phyloP scores from a whole-genome alignment of 257 asterid genomes.

The Lantana camara region DNA sequence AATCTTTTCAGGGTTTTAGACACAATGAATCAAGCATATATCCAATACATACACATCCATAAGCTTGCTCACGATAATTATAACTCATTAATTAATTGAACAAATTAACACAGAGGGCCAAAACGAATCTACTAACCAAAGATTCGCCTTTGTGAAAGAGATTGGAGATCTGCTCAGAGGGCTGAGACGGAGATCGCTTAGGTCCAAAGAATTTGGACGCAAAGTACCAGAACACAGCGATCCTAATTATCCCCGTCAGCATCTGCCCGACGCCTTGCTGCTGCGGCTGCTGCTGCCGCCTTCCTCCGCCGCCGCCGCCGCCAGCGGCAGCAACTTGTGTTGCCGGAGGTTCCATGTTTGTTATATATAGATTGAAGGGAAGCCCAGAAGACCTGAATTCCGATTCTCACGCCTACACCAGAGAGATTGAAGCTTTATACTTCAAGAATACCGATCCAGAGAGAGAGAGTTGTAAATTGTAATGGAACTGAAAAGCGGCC shows the following conservation, averaged over 20 bases:
- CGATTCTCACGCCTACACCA: slow-evolving; percentile 18
- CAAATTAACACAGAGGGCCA: background rate
- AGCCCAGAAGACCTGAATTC: background rate
- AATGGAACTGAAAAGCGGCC: slow-evolving; percentile 30
- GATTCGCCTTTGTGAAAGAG: slow-evolving; percentile 81
- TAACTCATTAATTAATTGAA: background rate
- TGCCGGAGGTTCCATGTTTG: slow-evolving; percentile 65
- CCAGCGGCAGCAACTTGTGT: slow-evolving; percentile 38
- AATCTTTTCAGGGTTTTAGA: background rate
- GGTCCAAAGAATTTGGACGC: slow-evolving; percentile 90
- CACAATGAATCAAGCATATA: slow-evolving; percentile 9
- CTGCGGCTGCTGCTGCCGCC: slow-evolving; percentile 40
- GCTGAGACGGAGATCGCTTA: slow-evolving; percentile 55
- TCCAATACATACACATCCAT: background rate
- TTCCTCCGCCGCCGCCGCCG: slow-evolving; percentile 42
- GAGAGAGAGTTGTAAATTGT: slow-evolving; percentile 4
- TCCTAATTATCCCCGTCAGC: slow-evolving; percentile 82
- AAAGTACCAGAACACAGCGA: slow-evolving; percentile 95
- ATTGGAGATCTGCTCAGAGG: slow-evolving; percentile 90
- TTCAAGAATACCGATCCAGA: slow-evolving; percentile 24
- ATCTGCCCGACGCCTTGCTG: slow-evolving; percentile 74
- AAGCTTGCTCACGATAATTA: background rate
- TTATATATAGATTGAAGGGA: background rate
- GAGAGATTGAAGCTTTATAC: slow-evolving; percentile 11
- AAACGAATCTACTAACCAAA: slow-evolving; percentile 50